Evolutionary conservation across 257 asterid genomes (phyloP).

Genomic region (Cruciata laevipes): DNA sequence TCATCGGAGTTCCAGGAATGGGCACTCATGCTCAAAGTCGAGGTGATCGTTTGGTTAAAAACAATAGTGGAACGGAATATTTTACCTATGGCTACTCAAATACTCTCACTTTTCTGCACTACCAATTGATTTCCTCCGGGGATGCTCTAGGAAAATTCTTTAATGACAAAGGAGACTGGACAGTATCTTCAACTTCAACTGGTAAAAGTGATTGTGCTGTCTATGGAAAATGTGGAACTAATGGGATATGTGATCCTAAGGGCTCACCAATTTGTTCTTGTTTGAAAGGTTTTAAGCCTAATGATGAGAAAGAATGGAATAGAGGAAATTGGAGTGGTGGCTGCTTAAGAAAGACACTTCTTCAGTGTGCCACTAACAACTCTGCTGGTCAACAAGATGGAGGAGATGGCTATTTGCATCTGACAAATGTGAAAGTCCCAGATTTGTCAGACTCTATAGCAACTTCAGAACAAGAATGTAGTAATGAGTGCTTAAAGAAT

Average conservation of each 20-base stretch:
- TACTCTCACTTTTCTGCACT: background rate
- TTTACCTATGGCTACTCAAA: background rate
- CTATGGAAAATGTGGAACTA: background rate
- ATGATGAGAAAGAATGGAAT: background rate
- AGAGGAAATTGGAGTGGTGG: background rate
- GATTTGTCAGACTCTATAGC: background rate
- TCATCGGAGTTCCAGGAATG: background rate
- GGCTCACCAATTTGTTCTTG: background rate
- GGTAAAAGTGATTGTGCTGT: background rate
- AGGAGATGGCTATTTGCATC: background rate
- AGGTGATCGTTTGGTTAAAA: background rate
- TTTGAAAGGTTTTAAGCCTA: background rate
- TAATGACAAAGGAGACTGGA: background rate
- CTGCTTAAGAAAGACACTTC: background rate
- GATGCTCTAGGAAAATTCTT: background rate
- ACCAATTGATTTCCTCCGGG: background rate
- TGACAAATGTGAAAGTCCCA: background rate
- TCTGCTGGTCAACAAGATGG: background rate
- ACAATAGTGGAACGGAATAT: background rate
- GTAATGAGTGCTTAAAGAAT: background rate
- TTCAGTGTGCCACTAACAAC: background rate
- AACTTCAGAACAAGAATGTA: background rate
- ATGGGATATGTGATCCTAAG: background rate
- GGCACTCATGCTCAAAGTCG: background rate
- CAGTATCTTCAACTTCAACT: background rate